Evolutionary conservation across 2,329 filamentous ascomycete species (phyloP), one percentile per base, ranked within the genome.

Genomic region (Rachicladosporium sp.): DNA sequence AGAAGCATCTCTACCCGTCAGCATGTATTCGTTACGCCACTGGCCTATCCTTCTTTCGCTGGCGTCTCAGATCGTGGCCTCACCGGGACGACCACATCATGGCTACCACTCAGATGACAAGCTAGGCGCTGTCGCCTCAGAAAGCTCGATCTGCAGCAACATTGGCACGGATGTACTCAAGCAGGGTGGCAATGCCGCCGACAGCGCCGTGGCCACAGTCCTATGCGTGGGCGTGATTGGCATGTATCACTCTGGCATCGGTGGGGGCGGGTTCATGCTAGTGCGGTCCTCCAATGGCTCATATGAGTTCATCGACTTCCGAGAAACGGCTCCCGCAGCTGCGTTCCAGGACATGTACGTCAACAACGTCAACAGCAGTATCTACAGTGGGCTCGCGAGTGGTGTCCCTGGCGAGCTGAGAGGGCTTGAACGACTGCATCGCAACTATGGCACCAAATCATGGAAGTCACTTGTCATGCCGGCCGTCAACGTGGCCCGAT

Each of bases 231-330:
- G 67, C 1, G 64, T 67, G 0, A 55, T 69, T 29, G 65, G 65
- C 41, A 69, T 69, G 64, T 21, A 64, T 40, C 58, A 57, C 36
- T 58, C 64, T 31, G 88, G 89, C 10, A 81, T 95, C 43, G 88
- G 84, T 12, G 89, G 89, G 5, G 89, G 89, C 31, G 89, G 89
- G 2, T 96, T 96, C 62, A 82, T 87, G 71, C 69, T 94, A 4
- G 74, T 94, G 4, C 78, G 84, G 35, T 70, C 76, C 29, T 64
- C 74, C 10, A 68, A 84, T 43, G 86, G 86, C n/a, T 67, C 68
- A 11, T 93, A 88, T 55, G 86, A 93, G 55, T 79, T 80, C 43
- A 78, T 96, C 49, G 89, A 96, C 61, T 96, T 93, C 55, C 73
- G 89, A 35, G 89, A 96, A 59, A 77, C 81, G 0, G 89, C 89